phyloP scores from a whole-genome alignment of 2,329 filamentous ascomycete genomes.

The Fusarium scirpi region DNA sequence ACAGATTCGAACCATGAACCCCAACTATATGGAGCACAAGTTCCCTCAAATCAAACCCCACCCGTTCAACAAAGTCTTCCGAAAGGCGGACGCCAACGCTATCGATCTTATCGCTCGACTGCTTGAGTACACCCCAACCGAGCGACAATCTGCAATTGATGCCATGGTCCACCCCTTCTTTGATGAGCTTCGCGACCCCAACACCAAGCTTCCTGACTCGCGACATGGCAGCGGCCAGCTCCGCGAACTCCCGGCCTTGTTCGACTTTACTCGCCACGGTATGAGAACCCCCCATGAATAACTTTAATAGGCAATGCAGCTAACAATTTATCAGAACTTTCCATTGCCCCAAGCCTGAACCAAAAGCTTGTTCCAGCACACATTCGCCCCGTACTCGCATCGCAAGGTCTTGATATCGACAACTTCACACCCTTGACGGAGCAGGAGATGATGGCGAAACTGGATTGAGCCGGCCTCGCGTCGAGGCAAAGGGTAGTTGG shows the following conservation, averaged over 20 bases:
- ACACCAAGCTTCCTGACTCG: slow-evolving; percentile 91
- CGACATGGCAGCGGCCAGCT: slow-evolving; percentile 84
- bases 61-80: slow-evolving; percentile 99
- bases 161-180: slow-evolving; percentile 99
- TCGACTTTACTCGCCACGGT: slow-evolving; percentile 96
- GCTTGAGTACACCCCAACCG: slow-evolving; percentile 96
- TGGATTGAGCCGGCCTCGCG: slow-evolving; percentile 76
- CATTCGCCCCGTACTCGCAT: slow-evolving; percentile 77
- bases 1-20: slow-evolving; percentile 99
- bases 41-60: slow-evolving; percentile 99
- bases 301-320: background rate
- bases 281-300: slow-evolving; percentile 53
- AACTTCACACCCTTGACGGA: slow-evolving; percentile 91
- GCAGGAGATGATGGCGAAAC: slow-evolving; percentile 96
- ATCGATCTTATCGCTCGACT: slow-evolving; percentile 95
- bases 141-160: slow-evolving; percentile 91
- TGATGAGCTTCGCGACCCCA: slow-evolving; percentile 93
- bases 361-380: slow-evolving; percentile 87
- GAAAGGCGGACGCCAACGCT: slow-evolving; percentile 91
- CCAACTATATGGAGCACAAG: slow-evolving; percentile 99
- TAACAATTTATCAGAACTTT: slow-evolving; percentile 76
- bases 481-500: slow-evolving; percentile 50
- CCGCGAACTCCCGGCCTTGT: slow-evolving; percentile 86
- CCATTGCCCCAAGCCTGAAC: slow-evolving; percentile 92
- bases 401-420: slow-evolving; percentile 89